Evolutionary conservation across 2,329 filamentous ascomycete species (phyloP).

Genomic region (Colletotrichum plurivorum): DNA sequence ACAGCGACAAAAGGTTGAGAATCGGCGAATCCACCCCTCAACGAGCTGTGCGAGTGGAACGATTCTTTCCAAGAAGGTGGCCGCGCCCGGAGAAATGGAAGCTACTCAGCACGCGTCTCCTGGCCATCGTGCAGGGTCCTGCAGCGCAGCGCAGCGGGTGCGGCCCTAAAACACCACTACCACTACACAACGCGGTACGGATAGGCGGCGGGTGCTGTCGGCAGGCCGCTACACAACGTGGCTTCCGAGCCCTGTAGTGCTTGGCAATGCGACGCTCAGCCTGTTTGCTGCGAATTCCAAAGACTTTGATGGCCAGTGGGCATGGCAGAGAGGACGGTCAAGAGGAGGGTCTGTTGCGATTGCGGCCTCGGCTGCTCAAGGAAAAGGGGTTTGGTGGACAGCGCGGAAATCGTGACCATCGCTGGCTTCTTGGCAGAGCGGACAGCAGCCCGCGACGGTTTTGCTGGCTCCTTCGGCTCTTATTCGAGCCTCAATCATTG

Average conservation of each 20-base stretch:
- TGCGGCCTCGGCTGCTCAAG: constrained; percentile 21
- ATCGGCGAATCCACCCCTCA: constrained; percentile 15
- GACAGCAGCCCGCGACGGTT: neutral
- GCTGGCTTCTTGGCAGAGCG: neutral
- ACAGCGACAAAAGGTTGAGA: constrained; percentile 30
- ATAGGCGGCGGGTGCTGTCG: constrained; percentile 19
- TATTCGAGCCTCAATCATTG: constrained; percentile 35
- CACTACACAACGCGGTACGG: neutral
- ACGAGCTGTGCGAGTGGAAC: constrained; percentile 29
- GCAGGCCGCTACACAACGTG: constrained; percentile 29
- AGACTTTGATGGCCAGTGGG: too few species aligned
- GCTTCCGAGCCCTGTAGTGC: constrained; percentile 22
- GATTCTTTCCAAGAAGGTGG: constrained; percentile 12
- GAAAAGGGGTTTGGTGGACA: neutral
- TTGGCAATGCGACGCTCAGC: constrained; percentile 27
- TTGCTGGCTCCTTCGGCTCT: constrained; percentile 14
- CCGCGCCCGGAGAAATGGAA: constrained; percentile 37
- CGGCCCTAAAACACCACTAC: constrained; percentile 20
- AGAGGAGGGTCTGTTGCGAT: constrained; percentile 1
- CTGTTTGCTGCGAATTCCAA: neutral
- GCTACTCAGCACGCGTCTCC: constrained; percentile 12
- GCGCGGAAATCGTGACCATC: neutral
- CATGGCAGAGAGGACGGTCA: neutral
- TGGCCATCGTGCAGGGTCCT: constrained; percentile 22
- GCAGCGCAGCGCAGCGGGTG: constrained; percentile 7